Conservation (phyloP, 2,329 filamentous ascomycete species). For the Bipolaris victoriae region DNA sequence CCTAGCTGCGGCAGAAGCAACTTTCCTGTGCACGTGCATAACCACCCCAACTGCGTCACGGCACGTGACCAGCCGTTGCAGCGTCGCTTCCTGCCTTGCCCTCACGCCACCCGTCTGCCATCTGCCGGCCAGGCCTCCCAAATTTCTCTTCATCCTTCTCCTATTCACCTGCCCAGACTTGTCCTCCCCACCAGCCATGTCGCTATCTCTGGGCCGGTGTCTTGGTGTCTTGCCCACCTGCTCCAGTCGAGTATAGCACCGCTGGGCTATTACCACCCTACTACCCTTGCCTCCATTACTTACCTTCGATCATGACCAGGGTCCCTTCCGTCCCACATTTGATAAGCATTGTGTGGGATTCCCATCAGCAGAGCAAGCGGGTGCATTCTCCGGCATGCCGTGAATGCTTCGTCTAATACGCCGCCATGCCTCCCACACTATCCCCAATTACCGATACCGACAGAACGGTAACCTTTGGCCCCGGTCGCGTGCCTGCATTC, state of each 20-base stretch:
- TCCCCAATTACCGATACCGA: conserved; percentile 19
- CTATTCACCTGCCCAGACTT: too few relatives aligned
- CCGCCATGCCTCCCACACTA: conserved; percentile 3
- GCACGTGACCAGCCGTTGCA: not conserved
- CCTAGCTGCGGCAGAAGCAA: conserved; percentile 10
- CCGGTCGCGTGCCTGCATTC: conserved; percentile 21
- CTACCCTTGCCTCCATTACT: not conserved
- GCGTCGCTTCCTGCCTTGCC: not conserved
- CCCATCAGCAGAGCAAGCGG: not conserved
- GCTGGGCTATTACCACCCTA: not conserved
- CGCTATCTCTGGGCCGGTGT: conserved; percentile 9
- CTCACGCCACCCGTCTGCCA: not conserved
- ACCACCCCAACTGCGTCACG: too few relatives aligned
- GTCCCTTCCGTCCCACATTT: conserved; percentile 1
- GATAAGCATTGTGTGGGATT: conserved; percentile 1
- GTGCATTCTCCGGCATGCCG: conserved; percentile 1
- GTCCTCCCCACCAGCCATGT: too few relatives aligned
- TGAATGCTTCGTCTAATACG: conserved; percentile 7
- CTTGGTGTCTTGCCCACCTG: conserved; percentile 11
- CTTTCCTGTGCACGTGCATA: too few relatives aligned
- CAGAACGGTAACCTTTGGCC: conserved; percentile 14
- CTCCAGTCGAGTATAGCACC: conserved; percentile 3
- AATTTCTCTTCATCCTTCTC: too few relatives aligned
- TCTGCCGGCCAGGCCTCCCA: not conserved
- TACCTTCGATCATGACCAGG: not conserved